Evolutionary conservation across 495 filamentous ascomycete species (phyloP).

Genomic region (Neurospora sp.): DNA sequence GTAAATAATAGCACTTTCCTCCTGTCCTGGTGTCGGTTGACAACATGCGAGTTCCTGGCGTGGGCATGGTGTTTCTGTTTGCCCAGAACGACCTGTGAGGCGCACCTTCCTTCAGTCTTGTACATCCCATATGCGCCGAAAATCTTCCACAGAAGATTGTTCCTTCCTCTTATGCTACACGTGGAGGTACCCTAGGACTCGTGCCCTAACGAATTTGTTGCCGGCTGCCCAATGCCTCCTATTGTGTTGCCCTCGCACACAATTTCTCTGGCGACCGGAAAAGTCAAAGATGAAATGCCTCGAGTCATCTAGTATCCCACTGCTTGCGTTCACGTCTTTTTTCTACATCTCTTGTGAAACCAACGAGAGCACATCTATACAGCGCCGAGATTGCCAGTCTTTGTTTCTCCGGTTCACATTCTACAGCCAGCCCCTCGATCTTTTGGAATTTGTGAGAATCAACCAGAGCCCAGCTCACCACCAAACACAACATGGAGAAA

Average conservation of each 20-base stretch:
- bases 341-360: too few species aligned
- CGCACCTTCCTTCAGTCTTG: not conserved
- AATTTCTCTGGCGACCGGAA: not conserved
- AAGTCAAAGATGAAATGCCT: not conserved
- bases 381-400: too few species aligned
- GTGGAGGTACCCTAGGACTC: not conserved
- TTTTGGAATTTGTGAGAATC: too few species aligned
- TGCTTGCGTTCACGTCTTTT: too few species aligned
- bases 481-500: not conserved
- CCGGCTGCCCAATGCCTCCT: not conserved
- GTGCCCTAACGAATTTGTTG: not conserved
- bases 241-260: not conserved
- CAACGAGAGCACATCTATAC: too few species aligned
- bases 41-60: not conserved
- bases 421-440: not conserved
- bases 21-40: not conserved
- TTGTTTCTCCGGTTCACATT: not conserved
- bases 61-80: not conserved
- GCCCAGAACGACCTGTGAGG: not conserved
- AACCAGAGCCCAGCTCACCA: too few species aligned
- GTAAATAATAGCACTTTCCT: not conserved
- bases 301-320: not conserved
- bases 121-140: not conserved
- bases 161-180: not conserved
- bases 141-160: not conserved